Evolutionary conservation across 2,329 filamentous ascomycete genomes (phyloP), one percentile per base, ranked within the genome.

Genomic region (Trichoderma sp.): DNA sequence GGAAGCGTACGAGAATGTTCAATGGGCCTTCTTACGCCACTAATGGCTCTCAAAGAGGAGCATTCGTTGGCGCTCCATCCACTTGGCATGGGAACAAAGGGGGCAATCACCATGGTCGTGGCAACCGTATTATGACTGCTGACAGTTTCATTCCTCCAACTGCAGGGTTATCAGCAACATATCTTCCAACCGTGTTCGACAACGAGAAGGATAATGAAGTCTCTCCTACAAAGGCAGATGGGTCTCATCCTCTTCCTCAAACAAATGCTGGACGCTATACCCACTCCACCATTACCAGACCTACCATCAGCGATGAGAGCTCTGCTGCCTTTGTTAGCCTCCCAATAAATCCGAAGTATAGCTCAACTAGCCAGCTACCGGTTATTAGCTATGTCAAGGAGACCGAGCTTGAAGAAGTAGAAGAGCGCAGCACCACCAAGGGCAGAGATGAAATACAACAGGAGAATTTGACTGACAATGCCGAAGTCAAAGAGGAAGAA

Each of bases 1-100:
- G 81, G 12, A 84, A 83, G 75, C 75, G 77, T 36, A 75, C 77
- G 14, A 76, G 76, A 43, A 70, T 73, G 14, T 68, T 75, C 28
- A 73, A 76, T 24, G 60, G 32, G 6, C 32, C 30, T 2, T 53
- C 57, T 6, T 62, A 60, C 3, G n/a, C 15, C 7, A 43, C 14
- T 21, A 60, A 34, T 28, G 18, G 26, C 12, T 26, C 68, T 26
- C 70, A 58, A 15, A 57, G 39, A 62, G 66, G 39, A 61, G 5
- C 8, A 47, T 21, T 34, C 3, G n/a, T 11, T 24, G 26, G 39
- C 21, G 21, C 11, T 8, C n/a, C 66, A 21, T 70, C 66, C 15
- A 70, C 56, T 15, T 70, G 66, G 66, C 56, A 70, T n/a, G 66
- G 57, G 21, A 53, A 1, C 61, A 24, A 70, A 43, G 39, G 5